phyloP scores from a whole-genome alignment of 2,329 filamentous ascomycete genomes.

The Alternaria gaisen region DNA sequence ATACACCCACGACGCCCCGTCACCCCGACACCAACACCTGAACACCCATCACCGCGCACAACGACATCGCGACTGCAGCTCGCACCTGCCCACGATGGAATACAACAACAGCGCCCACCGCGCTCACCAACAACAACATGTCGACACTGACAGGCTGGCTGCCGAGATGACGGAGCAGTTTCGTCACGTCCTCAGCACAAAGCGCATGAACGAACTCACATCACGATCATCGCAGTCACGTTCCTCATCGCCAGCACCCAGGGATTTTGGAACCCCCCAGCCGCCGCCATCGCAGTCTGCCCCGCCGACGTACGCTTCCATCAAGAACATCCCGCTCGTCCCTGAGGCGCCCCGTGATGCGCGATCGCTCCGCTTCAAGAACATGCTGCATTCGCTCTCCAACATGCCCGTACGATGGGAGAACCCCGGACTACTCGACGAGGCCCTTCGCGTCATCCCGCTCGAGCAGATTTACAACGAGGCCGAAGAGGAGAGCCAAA shows the following conservation, averaged over 20 bases:
- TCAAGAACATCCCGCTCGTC: conserved; percentile 71
- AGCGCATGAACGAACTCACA: conserved; percentile 84
- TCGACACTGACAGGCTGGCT: conserved; percentile 60
- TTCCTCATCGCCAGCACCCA: conserved; percentile 65
- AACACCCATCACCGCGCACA: conserved; percentile 14
- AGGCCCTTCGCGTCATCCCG: conserved; percentile 85
- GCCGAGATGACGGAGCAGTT: conserved; percentile 83
- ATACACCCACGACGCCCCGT: conserved; percentile 19
- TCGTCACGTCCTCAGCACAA: conserved; percentile 84
- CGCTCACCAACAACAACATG: conserved; percentile 30
- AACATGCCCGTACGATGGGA: conserved; percentile 93
- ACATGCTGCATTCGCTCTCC: conserved; percentile 84
- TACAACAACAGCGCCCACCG: conserved; percentile 43
- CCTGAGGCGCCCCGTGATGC: conserved; percentile 74
- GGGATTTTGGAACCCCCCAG: conserved; percentile 57
- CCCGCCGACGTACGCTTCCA: conserved; percentile 68
- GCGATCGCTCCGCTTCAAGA: conserved; percentile 63
- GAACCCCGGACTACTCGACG: conserved; percentile 92
- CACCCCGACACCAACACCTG: conserved; percentile 18
- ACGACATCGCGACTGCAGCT: conserved; percentile 25
- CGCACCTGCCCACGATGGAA: conserved; percentile 44
- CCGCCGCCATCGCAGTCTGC: conserved; percentile 40
- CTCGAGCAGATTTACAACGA: conserved; percentile 91
- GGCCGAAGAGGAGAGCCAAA: conserved; percentile 91
- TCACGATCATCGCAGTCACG: conserved; percentile 65